Conservation (phyloP, 2,329 filamentous ascomycete species). For the Cadophora gregata region DNA sequence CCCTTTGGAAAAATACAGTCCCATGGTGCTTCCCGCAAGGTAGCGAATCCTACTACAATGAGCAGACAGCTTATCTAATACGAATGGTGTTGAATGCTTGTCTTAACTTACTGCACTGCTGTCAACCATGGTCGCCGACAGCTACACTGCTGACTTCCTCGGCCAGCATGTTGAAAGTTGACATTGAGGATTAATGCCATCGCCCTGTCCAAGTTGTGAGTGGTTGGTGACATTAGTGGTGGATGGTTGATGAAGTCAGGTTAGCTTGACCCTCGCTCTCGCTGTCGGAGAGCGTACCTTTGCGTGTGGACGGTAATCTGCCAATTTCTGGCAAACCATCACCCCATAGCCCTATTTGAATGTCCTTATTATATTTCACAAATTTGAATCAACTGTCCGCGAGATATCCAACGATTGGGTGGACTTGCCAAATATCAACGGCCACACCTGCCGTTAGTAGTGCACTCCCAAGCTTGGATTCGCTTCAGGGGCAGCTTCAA, state of each 20-base stretch:
- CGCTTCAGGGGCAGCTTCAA: not conserved
- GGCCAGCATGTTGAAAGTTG: not conserved
- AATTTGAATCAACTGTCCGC: no score
- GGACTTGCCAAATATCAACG: no score
- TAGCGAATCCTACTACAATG: slow-evolving; percentile 1
- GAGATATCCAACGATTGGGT: no score
- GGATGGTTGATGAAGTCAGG: not conserved
- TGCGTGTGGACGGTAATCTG: no score
- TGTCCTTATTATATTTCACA: no score
- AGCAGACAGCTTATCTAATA: not conserved
- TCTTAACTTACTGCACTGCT: slow-evolving; percentile 3
- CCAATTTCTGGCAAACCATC: no score
- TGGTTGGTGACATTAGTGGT: not conserved
- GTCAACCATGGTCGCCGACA: not conserved
- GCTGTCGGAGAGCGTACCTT: no score
- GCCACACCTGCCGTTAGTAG: not conserved
- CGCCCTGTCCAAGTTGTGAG: not conserved
- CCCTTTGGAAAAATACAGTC: slow-evolving; percentile 6
- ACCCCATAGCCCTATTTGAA: no score
- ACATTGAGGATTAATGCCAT: slow-evolving; percentile 3
- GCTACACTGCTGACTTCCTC: slow-evolving; percentile 14
- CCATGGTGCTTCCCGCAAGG: slow-evolving; percentile 9
- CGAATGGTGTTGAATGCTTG: not conserved
- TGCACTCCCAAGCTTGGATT: not conserved
- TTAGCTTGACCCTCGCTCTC: no score